phyloP scores from a whole-genome alignment of 192 early-diverging fungal species.

The Entomortierella chlamydospora region DNA sequence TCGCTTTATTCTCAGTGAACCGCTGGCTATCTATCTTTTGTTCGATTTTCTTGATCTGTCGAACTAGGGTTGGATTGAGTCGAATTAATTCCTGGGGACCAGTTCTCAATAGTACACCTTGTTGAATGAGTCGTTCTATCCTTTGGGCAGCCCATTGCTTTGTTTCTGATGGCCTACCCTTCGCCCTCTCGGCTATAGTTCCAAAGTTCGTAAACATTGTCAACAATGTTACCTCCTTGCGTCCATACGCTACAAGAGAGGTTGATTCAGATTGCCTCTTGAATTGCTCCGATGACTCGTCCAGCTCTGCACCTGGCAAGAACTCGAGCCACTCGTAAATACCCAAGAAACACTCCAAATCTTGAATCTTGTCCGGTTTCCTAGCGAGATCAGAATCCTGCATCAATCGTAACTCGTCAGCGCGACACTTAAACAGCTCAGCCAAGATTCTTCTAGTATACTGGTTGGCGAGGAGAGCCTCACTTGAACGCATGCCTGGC shows the following conservation, averaged over 20 bases:
- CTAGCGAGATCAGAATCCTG: constrained; percentile 37
- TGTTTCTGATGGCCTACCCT: constrained; percentile 20
- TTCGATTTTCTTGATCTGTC: constrained; percentile 32
- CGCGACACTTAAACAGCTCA: constrained; percentile 23
- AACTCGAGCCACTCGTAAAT: constrained; percentile 54
- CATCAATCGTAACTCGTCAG: constrained; percentile 38
- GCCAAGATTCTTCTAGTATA: constrained; percentile 10
- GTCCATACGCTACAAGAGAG: background rate
- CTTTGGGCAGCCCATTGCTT: constrained; percentile 21
- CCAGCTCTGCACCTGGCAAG: constrained; percentile 39
- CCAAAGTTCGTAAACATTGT: constrained; percentile 46
- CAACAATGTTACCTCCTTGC: constrained; percentile 27
- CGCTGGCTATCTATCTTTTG: background rate
- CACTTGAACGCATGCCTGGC: constrained; percentile 36
- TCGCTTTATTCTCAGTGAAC: constrained; percentile 17
- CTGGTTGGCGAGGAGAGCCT: constrained; percentile 9
- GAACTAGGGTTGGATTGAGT: constrained; percentile 25
- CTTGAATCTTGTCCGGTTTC: constrained; percentile 49
- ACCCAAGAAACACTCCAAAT: constrained; percentile 44
- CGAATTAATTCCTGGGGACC: constrained; percentile 21
- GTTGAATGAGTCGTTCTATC: constrained; percentile 39
- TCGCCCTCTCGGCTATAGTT: constrained; percentile 17
- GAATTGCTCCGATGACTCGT: constrained; percentile 1
- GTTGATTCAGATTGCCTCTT: background rate
- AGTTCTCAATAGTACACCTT: constrained; percentile 15